These are phyloP conservation scores for Mycena albidolilacea DNA, from an alignment of 768 basidiomycete genomes.

Conservation along the genomic window DNA sequence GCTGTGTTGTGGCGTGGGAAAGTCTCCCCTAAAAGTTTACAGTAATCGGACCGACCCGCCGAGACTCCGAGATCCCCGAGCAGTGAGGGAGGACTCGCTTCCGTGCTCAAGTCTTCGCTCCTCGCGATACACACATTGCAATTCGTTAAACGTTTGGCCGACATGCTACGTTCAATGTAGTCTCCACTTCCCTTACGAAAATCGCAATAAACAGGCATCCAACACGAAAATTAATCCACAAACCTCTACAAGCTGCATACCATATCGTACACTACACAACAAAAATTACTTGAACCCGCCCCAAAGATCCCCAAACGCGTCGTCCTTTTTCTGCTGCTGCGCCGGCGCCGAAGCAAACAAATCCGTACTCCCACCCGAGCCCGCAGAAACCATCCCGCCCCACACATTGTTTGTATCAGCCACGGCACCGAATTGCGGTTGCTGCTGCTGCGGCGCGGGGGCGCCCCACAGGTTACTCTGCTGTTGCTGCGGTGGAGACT, in stretches of 20 bases:
- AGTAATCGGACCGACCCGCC: too few species aligned
- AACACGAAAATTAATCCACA: slow-evolving; percentile 9
- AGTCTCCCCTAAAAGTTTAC: too few species aligned
- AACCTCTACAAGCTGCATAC: slow-evolving; percentile 4
- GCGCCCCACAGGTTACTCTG: slow-evolving; percentile 62
- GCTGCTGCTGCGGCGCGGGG: slow-evolving; percentile 25
- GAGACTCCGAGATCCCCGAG: too few species aligned
- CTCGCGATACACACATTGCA: too few species aligned
- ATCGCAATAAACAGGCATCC: not conserved
- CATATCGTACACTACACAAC: not conserved
- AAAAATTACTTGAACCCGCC: slow-evolving; percentile 78
- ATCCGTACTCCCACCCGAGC: slow-evolving; percentile 46
- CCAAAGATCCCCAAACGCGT: slow-evolving; percentile 89
- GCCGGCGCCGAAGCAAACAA: slow-evolving; percentile 51
- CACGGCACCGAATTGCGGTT: not conserved
- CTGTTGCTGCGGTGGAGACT: slow-evolving; percentile 49
- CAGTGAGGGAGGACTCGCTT: too few species aligned
- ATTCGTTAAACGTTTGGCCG: too few species aligned
- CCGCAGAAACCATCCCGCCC: slow-evolving; percentile 52
- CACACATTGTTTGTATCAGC: slow-evolving; percentile 72
- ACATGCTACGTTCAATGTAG: too few species aligned
- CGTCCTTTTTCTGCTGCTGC: slow-evolving; percentile 73
- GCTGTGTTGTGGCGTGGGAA: too few species aligned
- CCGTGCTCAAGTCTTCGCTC: too few species aligned
- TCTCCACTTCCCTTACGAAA: too few species aligned